Percentiles rank a stretch among this genome's conserved stretches.
Conservation (phyloP, 2,329 filamentous ascomycete species). For the Trichoderma sp. region DNA sequence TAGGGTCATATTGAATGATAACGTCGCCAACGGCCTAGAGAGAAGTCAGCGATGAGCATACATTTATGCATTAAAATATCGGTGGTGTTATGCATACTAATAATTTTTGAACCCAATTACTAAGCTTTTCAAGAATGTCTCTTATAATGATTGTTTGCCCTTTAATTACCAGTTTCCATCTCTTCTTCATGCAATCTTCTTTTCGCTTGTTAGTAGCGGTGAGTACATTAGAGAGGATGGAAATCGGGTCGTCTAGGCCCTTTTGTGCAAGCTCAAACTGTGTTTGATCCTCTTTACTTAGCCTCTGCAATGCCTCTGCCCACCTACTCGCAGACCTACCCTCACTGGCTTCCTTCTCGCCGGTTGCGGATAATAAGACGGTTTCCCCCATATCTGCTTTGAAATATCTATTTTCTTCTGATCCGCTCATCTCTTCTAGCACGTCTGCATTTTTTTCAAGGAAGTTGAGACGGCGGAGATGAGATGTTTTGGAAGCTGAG, state of each 20-base stretch:
- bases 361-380: background rate
- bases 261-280: background rate
- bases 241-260: background rate
- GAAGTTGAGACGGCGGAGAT: too few species aligned
- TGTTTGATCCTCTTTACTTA: background rate
- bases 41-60: background rate
- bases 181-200: constrained; percentile 5
- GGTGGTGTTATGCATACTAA: background rate
- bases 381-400: background rate
- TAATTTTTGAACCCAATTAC: constrained; percentile 8
- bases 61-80: too few species aligned
- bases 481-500: too few species aligned
- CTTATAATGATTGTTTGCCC: background rate
- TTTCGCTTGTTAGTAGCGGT: background rate
- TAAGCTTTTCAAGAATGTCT: background rate
- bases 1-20: constrained; percentile 5
- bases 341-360: background rate
- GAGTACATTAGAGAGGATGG: background rate
- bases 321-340: background rate
- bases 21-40: constrained; percentile 20
- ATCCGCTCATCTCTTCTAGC: background rate
- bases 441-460: too few species aligned
- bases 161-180: background rate
- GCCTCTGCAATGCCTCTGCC: background rate
- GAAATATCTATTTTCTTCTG: background rate